phyloP scores from a whole-genome alignment of 192 early-diverging fungal genomes.

The Polychytrium aggregatum region DNA sequence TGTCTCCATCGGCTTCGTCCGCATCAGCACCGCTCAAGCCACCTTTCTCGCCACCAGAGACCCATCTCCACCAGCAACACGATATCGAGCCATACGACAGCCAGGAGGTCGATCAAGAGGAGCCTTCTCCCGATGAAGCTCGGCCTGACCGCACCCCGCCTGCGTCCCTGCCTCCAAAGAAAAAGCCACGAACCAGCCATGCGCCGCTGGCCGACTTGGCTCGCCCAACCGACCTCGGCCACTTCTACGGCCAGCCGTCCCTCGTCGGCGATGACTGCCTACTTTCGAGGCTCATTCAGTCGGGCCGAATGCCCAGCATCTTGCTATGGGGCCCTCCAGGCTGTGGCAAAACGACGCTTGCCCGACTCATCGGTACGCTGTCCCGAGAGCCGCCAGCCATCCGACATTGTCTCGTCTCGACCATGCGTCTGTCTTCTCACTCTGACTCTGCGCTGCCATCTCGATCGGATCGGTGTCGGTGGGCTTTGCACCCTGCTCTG shows the following conservation, averaged over 20 bases:
- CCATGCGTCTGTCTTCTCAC: too few relatives aligned
- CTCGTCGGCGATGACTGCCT: constrained; percentile 55
- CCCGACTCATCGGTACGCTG: constrained; percentile 36
- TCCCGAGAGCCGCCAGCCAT: neutral
- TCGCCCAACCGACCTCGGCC: constrained; percentile 43
- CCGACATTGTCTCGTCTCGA: too few relatives aligned
- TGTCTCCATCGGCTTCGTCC: neutral
- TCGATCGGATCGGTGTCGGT: neutral
- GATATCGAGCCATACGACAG: neutral
- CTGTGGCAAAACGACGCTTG: constrained; percentile 50
- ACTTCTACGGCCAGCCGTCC: constrained; percentile 63
- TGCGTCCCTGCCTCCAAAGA: constrained; percentile 3
- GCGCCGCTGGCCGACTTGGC: constrained; percentile 51
- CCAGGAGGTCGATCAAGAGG: neutral
- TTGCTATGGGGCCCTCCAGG: constrained; percentile 67
- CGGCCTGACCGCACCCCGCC: constrained; percentile 4
- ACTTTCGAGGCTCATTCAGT: constrained; percentile 50
- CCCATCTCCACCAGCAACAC: too few relatives aligned
- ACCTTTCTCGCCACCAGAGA: too few relatives aligned
- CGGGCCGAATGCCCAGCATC: constrained; percentile 60
- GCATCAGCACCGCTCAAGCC: too few relatives aligned
- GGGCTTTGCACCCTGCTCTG: neutral
- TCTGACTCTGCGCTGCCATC: neutral
- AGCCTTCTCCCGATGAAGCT: constrained; percentile 2
- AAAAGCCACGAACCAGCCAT: neutral